A percentile compares a stretch with the other conserved stretches of the same genome.
Conservation (phyloP, 2,329 filamentous ascomycete species). For the Ophiostoma sp. region DNA sequence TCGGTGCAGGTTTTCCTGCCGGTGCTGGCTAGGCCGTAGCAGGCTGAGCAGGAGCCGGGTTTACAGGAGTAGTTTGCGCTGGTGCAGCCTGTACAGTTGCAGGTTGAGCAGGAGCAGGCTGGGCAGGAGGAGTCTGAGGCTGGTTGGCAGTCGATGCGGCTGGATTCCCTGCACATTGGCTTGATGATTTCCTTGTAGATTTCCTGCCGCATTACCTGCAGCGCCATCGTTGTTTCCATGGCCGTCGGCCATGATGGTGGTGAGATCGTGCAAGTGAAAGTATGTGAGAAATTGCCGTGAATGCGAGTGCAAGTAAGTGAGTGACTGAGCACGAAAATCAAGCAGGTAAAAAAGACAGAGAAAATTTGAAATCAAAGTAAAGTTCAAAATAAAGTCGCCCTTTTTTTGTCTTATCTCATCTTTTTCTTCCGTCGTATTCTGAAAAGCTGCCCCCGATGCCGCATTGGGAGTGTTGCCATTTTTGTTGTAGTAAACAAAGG, state of each 20-base stretch:
- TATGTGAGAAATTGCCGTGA: background rate
- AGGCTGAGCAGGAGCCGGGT: too few relatives aligned
- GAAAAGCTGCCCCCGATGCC: background rate
- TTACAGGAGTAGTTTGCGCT: background rate
- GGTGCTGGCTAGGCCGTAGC: too few relatives aligned
- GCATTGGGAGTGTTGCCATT: background rate
- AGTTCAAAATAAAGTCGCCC: background rate
- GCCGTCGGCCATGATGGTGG: background rate
- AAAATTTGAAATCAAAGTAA: background rate
- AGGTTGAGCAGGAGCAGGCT: background rate
- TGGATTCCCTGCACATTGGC: background rate
- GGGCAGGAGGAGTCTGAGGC: background rate
- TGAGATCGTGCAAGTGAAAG: background rate
- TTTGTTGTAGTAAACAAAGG: background rate
- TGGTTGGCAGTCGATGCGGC: background rate
- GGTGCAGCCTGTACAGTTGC: background rate
- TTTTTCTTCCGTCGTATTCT: background rate
- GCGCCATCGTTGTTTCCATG: background rate
- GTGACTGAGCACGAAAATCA: background rate
- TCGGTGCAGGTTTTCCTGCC: too few relatives aligned
- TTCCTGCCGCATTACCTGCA: background rate
- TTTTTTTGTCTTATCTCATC: background rate
- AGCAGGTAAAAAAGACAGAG: background rate
- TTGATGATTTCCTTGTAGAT: background rate
- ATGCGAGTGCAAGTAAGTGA: background rate